Percentiles rank a stretch among this genome's conserved stretches.
These are phyloP conservation scores for Oemleria cerasiformis DNA, from an alignment of 306 rosid species.

Conservation along the genomic window DNA sequence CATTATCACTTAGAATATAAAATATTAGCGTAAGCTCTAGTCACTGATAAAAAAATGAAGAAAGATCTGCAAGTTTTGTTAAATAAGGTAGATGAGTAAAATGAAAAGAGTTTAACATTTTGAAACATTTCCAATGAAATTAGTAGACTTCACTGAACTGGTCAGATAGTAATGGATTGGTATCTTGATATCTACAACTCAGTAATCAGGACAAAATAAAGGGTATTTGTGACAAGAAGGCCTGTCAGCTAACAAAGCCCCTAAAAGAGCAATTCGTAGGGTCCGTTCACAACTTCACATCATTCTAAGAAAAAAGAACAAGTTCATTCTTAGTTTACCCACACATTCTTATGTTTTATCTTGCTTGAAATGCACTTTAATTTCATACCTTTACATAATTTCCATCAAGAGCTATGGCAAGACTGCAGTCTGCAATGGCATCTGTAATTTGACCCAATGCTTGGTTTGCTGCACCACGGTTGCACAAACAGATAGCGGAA, in stretches of 20 bases:
- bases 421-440: conserved; percentile 93
- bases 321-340: neutral
- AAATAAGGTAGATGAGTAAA: neutral
- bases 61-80: neutral
- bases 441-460: conserved; percentile 81
- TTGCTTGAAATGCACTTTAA: conserved; percentile 5
- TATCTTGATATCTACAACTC: neutral
- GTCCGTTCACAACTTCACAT: neutral
- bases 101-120: neutral
- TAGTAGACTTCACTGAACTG: neutral
- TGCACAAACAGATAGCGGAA: conserved; percentile 82
- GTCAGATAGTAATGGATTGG: neutral
- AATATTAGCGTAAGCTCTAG: neutral
- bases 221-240: neutral
- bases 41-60: neutral
- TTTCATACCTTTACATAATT: conserved; percentile 73
- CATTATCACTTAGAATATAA: neutral
- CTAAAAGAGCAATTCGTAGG: neutral
- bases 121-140: neutral
- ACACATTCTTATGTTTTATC: neutral
- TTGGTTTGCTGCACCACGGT: conserved; percentile 95
- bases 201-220: neutral
- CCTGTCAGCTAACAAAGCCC: neutral
- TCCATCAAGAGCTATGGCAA: conserved; percentile 82
- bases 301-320: neutral